Evolutionary conservation across 306 rosid species (phyloP).

Genomic region (Trifolium dubium): DNA sequence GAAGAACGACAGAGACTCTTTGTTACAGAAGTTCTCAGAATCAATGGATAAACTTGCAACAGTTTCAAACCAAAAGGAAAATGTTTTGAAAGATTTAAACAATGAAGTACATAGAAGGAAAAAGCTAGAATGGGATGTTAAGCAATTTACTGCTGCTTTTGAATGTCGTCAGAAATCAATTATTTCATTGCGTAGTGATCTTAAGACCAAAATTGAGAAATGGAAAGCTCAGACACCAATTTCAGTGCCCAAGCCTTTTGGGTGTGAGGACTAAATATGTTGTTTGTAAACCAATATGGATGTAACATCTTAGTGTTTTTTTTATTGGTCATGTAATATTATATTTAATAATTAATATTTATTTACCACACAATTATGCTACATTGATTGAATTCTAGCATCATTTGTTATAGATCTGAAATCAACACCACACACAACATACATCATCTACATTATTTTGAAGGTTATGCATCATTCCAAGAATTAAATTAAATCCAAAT

Average conservation of each 20-base stretch:
- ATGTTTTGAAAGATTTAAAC: conserved; percentile 64
- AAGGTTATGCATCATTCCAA: no score
- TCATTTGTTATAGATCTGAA: background rate
- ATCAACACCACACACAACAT: no score
- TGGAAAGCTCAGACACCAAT: conserved; percentile 55
- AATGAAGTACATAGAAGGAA: conserved; percentile 71
- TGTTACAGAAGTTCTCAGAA: conserved; percentile 60
- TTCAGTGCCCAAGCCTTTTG: conserved; percentile 56
- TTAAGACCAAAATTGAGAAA: conserved; percentile 62
- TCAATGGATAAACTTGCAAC: conserved; percentile 58
- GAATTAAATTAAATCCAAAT: no score
- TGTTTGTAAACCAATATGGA: conserved; percentile 43
- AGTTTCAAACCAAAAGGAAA: conserved; percentile 66
- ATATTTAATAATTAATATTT: conserved; percentile 2
- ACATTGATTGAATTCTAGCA: conserved; percentile 29
- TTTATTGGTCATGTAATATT: conserved; percentile 14
- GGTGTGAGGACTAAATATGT: conserved; percentile 42
- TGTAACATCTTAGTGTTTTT: conserved; percentile 16
- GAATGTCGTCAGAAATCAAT: conserved; percentile 65
- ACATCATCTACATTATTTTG: no score
- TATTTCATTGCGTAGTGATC: conserved; percentile 61
- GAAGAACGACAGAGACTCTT: conserved; percentile 68
- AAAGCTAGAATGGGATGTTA: conserved; percentile 75
- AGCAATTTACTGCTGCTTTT: conserved; percentile 70
- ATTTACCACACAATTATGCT: conserved; percentile 1